Evolutionary conservation across 345 rosid species (phyloP).

Genomic region (Noccaea caerulescens): DNA sequence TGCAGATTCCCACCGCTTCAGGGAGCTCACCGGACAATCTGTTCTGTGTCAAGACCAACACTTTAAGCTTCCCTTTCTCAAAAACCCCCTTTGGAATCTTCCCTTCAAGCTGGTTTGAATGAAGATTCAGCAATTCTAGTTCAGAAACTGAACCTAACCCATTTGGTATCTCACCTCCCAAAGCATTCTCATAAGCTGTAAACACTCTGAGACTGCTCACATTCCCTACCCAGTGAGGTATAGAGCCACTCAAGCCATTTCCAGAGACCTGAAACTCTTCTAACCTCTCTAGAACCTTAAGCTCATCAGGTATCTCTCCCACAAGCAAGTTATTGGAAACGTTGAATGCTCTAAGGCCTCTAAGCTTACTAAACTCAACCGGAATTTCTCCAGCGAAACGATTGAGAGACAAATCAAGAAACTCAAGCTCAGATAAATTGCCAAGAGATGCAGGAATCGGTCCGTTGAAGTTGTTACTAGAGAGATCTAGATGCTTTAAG

Average conservation of each 20-base stretch:
- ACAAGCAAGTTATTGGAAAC: conserved; percentile 68
- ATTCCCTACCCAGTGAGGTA: conserved; percentile 78
- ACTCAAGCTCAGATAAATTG: conserved; percentile 67
- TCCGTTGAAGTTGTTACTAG: conserved; percentile 74
- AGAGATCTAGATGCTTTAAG: conserved; percentile 65
- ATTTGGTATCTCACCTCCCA: conserved; percentile 69
- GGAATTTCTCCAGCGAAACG: conserved; percentile 75
- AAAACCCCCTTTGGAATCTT: conserved; percentile 75
- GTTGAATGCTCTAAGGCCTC: conserved; percentile 59
- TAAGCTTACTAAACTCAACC: conserved; percentile 59
- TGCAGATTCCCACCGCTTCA: conserved; percentile 68
- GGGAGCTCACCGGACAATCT: conserved; percentile 72
- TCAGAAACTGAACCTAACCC: conserved; percentile 72
- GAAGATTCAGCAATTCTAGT: conserved; percentile 78
- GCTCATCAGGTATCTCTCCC: conserved; percentile 70
- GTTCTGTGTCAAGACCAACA: conserved; percentile 83
- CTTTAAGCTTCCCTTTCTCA: conserved; percentile 74
- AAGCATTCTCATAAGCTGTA: conserved; percentile 65
- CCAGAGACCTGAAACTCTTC: conserved; percentile 70
- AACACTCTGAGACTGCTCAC: conserved; percentile 61
- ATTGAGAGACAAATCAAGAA: conserved; percentile 77
- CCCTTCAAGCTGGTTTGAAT: conserved; percentile 85
- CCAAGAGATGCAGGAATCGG: conserved; percentile 68
- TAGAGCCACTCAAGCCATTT: conserved; percentile 70
- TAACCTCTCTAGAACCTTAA: conserved; percentile 61